These are phyloP conservation scores for Collybia sp. DNA, from an alignment of 768 basidiomycete genomes.

Conservation along the genomic window DNA sequence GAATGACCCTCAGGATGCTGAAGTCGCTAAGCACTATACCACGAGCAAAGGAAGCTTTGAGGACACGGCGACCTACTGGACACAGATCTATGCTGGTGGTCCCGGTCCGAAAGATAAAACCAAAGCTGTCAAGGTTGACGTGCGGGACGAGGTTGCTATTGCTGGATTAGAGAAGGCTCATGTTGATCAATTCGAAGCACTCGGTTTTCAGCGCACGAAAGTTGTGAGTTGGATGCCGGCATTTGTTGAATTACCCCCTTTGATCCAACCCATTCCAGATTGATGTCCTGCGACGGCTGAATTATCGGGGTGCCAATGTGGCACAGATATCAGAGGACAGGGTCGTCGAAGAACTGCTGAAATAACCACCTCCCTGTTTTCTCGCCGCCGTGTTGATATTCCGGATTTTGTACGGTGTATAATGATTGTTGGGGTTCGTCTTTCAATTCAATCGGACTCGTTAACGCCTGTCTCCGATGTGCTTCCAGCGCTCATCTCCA, in stretches of 20 bases:
- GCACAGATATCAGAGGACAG: conserved; percentile 78
- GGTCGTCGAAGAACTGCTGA: conserved; percentile 83
- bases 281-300: conserved; percentile 81
- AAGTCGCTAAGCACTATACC: conserved; percentile 96
- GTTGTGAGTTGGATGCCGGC: conserved; percentile 57
- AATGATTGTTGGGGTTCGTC: background rate
- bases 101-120: conserved; percentile 43
- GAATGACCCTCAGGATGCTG: conserved; percentile 95
- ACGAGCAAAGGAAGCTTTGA: conserved; percentile 86
- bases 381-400: background rate
- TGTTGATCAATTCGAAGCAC: conserved; percentile 76
- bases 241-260: conserved; percentile 2
- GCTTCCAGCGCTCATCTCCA: background rate
- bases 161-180: conserved; percentile 83
- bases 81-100: conserved; percentile 84
- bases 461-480: background rate
- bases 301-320: conserved; percentile 82
- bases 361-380: conserved; percentile 22
- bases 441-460: background rate
- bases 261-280: conserved; percentile 42
- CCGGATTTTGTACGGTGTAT: background rate
- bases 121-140: conserved; percentile 45
- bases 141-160: conserved; percentile 56
- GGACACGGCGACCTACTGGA: conserved; percentile 92
- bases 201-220: conserved; percentile 81